Conservation (phyloP, 257 asterid genomes). For the Scutellaria minor region DNA sequence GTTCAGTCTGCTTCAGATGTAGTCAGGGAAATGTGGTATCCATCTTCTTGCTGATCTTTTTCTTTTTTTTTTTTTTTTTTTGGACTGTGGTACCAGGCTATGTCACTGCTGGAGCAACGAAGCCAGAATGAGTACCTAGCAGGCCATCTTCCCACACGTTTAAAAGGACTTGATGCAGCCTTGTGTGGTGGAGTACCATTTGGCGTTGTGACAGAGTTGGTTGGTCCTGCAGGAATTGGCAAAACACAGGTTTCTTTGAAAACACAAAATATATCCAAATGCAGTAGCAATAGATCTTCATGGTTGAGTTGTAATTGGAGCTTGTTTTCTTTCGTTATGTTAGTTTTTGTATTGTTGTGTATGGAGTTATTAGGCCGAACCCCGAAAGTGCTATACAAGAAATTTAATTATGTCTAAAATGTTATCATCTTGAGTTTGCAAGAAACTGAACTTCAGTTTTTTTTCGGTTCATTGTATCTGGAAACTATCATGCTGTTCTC, state of each 20-base stretch:
- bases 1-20: not conserved
- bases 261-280: not conserved
- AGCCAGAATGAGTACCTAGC: slow-evolving; percentile 59
- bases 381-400: not conserved
- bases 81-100: slow-evolving; percentile 51
- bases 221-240: slow-evolving; percentile 95
- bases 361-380: not conserved
- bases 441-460: not conserved
- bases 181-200: slow-evolving; percentile 90
- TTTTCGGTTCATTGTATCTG: not conserved
- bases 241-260: slow-evolving; percentile 68
- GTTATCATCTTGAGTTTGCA: not conserved
- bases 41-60: slow-evolving; percentile 5
- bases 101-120: slow-evolving; percentile 66
- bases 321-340: slow-evolving; percentile 3
- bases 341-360: slow-evolving; percentile 14
- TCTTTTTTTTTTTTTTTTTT: not conserved
- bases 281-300: not conserved
- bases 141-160: slow-evolving; percentile 84
- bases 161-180: slow-evolving; percentile 77
- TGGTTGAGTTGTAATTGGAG: not conserved
- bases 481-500: not conserved
- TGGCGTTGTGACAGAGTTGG: slow-evolving; percentile 86
- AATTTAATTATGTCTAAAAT: not conserved
- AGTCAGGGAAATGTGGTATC: slow-evolving; percentile 9